Conservation (phyloP, 1,139 yeast species). For the Kodamaea ohmeri region DNA sequence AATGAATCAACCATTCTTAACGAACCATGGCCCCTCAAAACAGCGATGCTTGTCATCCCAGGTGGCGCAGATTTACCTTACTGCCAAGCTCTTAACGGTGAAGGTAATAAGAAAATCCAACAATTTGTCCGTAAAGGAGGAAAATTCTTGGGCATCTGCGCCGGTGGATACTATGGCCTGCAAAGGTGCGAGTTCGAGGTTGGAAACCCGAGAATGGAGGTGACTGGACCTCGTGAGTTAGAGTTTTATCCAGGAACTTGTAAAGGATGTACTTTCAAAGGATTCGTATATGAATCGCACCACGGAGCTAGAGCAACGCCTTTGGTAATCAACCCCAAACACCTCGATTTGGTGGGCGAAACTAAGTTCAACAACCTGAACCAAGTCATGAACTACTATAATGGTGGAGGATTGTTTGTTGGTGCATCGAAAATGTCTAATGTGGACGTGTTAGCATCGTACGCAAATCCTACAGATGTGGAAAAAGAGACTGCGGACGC, state of each 20-base stretch:
- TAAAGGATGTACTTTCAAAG: conserved; percentile 77
- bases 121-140: conserved; percentile 81
- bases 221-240: conserved; percentile 80
- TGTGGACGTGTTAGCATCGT: conserved; percentile 72
- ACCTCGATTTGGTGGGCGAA: conserved; percentile 16
- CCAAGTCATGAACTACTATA: conserved; percentile 49
- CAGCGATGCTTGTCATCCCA: conserved; percentile 80
- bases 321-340: conserved; percentile 37
- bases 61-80: conserved; percentile 96
- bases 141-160: conserved; percentile 79
- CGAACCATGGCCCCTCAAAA: conserved; percentile 88
- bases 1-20: conserved; percentile 57
- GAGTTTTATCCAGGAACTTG: conserved; percentile 78
- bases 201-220: conserved; percentile 69
- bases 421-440: conserved; percentile 60
- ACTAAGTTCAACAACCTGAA: conserved; percentile 11
- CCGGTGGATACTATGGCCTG: conserved; percentile 94
- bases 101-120: conserved; percentile 57
- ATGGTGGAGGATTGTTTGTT: conserved; percentile 87
- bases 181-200: conserved; percentile 77
- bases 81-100: conserved; percentile 68
- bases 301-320: conserved; percentile 65
- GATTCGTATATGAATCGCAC: conserved; percentile 77
- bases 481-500: conserved; percentile 22
- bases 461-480: conserved; percentile 44